Conservation (phyloP, 208 protist genomes). For the Leishmania lainsoni region DNA sequence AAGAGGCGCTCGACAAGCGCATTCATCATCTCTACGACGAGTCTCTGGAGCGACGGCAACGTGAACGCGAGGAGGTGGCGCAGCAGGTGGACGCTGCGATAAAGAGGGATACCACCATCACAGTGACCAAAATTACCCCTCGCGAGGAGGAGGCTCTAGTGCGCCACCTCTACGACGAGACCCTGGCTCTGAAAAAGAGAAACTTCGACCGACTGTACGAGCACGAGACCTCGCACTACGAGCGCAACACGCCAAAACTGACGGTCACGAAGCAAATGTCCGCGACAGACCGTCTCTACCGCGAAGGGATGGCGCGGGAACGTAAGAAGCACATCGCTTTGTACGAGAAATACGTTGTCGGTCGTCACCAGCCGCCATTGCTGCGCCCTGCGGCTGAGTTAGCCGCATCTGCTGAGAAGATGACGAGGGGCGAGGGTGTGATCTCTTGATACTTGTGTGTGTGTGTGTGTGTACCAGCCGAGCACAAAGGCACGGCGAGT, state of each 20-base stretch:
- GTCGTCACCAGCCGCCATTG: constrained; percentile 27
- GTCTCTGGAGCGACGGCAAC: constrained; percentile 57
- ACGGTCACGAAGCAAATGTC: constrained; percentile 42
- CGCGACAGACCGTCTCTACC: constrained; percentile 62
- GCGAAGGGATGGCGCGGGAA: constrained; percentile 75
- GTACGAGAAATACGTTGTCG: constrained; percentile 78
- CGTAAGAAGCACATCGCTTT: constrained; percentile 75
- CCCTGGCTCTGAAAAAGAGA: constrained; percentile 48
- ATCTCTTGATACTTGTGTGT: constrained; percentile 18
- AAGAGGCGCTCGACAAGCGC: constrained; percentile 55
- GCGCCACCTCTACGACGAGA: constrained; percentile 73
- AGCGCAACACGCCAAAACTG: constrained; percentile 39
- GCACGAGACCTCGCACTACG: constrained; percentile 33
- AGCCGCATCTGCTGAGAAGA: constrained; percentile 53
- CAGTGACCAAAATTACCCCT: constrained; percentile 28
- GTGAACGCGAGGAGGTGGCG: constrained; percentile 50
- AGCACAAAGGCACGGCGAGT: neutral
- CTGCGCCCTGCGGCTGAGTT: constrained; percentile 42
- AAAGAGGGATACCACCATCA: constrained; percentile 45
- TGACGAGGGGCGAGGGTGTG: constrained; percentile 64
- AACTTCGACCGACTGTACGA: constrained; percentile 57
- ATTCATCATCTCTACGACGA: constrained; percentile 88
- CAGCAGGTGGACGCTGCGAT: constrained; percentile 52
- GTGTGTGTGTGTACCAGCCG: neutral
- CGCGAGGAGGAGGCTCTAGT: constrained; percentile 59